Percentiles rank a stretch among this genome's conserved stretches.
phyloP scores from a whole-genome alignment of 306 rosid species.

The Fagus sylvatica region DNA sequence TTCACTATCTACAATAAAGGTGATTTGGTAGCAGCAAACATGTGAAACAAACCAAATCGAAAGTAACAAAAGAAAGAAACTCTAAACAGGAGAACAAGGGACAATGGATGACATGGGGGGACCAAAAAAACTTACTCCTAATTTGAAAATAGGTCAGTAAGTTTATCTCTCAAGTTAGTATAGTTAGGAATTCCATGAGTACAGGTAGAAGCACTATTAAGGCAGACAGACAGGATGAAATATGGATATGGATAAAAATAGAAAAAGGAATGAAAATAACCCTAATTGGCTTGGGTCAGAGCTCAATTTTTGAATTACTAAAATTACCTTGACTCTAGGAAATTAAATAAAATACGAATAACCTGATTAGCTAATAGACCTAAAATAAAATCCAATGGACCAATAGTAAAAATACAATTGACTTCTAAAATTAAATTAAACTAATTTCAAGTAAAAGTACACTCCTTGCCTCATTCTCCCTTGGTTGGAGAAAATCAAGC shows the following conservation, averaged over 20 bases:
- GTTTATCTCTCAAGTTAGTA: not conserved
- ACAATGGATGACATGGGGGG: not conserved
- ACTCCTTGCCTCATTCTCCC: too few species aligned
- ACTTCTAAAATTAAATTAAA: too few species aligned
- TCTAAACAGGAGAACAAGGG: not conserved
- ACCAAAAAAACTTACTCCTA: not conserved
- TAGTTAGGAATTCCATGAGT: not conserved
- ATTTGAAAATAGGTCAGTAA: not conserved
- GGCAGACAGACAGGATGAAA: not conserved
- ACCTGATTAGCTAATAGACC: too few species aligned
- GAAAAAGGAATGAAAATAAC: not conserved
- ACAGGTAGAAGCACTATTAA: not conserved
- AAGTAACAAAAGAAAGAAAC: slow-evolving; percentile 1
- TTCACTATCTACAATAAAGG: not conserved
- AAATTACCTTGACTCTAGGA: too few species aligned
- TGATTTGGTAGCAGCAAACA: not conserved
- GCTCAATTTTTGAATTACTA: too few species aligned
- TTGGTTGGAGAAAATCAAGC: too few species aligned
- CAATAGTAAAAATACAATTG: too few species aligned
- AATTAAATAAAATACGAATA: too few species aligned
- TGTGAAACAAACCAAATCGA: not conserved
- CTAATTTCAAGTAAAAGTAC: too few species aligned
- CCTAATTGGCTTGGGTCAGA: too few species aligned
- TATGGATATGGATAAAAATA: not conserved
- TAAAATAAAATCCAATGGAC: too few species aligned